phyloP scores from a whole-genome alignment of 495 filamentous ascomycete genomes.

The Aspergillus indologenus region DNA sequence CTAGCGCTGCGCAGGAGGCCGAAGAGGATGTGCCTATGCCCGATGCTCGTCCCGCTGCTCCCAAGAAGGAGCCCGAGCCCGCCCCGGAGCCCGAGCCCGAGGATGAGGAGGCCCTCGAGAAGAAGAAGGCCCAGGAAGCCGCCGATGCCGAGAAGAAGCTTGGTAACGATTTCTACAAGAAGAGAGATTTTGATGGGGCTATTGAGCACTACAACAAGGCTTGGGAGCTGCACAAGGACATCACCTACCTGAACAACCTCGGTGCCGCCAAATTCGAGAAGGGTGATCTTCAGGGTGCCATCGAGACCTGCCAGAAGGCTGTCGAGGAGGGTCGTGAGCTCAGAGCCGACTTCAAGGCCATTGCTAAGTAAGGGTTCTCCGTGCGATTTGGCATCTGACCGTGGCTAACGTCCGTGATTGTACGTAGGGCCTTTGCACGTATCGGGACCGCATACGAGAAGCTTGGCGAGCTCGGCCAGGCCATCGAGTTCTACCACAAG shows the following conservation, averaged over 20 bases:
- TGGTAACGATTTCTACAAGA: constrained; percentile 96
- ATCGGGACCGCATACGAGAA: constrained; percentile 92
- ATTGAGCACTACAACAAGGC: constrained; percentile 95
- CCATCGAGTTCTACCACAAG: constrained; percentile 88
- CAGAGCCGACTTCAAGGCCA: constrained; percentile 92
- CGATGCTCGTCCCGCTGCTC: constrained; percentile 54
- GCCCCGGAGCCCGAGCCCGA: constrained; percentile 60
- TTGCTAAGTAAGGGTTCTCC: constrained; percentile 68
- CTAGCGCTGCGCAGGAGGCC: constrained; percentile 41
- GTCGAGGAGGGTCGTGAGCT: constrained; percentile 82
- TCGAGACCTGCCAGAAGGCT: constrained; percentile 82
- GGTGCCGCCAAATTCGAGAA: constrained; percentile 95
- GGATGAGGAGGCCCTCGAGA: constrained; percentile 77
- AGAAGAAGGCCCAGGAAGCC: constrained; percentile 86
- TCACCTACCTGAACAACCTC: constrained; percentile 95
- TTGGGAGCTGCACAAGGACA: constrained; percentile 92
- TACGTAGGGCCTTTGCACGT: constrained; percentile 74
- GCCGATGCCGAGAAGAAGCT: constrained; percentile 93
- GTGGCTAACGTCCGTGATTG: background rate
- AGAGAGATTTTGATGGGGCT: constrained; percentile 89
- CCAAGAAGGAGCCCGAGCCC: constrained; percentile 59
- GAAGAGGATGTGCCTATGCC: constrained; percentile 80
- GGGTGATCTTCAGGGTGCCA: constrained; percentile 81
- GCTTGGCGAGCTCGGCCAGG: constrained; percentile 70
- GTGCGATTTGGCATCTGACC: background rate